Percentiles rank a stretch among this genome's conserved stretches.
These are phyloP conservation scores for Kwoniella dendrophila DNA, from an alignment of 768 basidiomycete genomes.

Conservation along the genomic window DNA sequence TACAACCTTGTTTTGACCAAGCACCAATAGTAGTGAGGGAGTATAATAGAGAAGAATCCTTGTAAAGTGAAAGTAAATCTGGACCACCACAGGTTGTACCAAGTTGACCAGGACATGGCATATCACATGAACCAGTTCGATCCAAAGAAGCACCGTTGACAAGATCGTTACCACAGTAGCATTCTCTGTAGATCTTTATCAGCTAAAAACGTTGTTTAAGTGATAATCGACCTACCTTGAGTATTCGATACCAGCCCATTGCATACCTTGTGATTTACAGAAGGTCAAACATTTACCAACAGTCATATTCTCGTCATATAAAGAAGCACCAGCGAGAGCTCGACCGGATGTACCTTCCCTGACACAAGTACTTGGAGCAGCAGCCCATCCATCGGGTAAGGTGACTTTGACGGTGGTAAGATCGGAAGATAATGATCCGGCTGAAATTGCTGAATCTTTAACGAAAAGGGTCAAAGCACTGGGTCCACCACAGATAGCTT, in stretches of 20 bases:
- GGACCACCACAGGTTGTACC: constrained; percentile 21
- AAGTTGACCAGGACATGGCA: constrained; percentile 25
- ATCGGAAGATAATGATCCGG: constrained; percentile 18
- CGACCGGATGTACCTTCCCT: constrained; percentile 37
- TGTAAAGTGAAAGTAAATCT: constrained; percentile 22
- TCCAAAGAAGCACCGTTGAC: constrained; percentile 34
- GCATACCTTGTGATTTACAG: constrained; percentile 36
- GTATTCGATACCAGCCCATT: constrained; percentile 36
- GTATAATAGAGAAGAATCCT: constrained; percentile 19
- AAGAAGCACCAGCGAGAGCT: constrained; percentile 41
- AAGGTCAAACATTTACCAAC: constrained; percentile 33
- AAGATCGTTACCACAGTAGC: constrained; percentile 39
- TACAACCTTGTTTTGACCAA: constrained; percentile 29
- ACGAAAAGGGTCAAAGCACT: constrained; percentile 33
- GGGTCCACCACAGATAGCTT: constrained; percentile 33
- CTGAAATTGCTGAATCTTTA: constrained; percentile 8
- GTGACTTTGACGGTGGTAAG: constrained; percentile 18
- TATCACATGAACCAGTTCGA: constrained; percentile 20
- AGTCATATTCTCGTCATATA: constrained; percentile 37
- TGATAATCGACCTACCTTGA: constrained; percentile 1
- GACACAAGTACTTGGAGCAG: constrained; percentile 28
- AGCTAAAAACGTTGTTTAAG: not conserved
- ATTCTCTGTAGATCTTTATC: constrained; percentile 22
- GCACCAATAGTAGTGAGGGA: constrained; percentile 14
- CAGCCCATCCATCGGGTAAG: constrained; percentile 26